Percentiles rank a stretch among this genome's conserved stretches.
Conservation (phyloP, 352 stramenopile species). For the Aphanomyces cochlioides region DNA sequence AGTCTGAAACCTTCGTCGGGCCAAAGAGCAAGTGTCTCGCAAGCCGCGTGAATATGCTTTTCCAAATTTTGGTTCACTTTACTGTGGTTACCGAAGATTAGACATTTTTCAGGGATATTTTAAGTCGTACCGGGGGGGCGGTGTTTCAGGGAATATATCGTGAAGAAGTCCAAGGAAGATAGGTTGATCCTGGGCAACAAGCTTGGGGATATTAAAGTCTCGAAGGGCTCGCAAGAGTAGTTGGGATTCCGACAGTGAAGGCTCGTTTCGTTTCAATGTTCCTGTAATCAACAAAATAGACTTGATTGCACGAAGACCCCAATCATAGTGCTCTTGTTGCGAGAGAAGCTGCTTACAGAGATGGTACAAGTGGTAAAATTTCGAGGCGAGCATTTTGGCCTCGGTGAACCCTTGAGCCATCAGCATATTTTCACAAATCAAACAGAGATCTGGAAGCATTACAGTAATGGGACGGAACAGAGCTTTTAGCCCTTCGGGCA, state of each 20-base stretch:
- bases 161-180: conserved; percentile 92
- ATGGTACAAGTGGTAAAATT: conserved; percentile 94
- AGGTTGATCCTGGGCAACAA: conserved; percentile 90
- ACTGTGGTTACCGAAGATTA: conserved; percentile 3
- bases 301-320: conserved; percentile 93
- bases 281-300: conserved; percentile 92
- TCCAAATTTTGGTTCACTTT: conserved; percentile 90
- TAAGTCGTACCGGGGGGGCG: conserved; percentile 53
- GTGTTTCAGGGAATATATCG: conserved; percentile 91
- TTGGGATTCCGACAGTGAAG: conserved; percentile 88
- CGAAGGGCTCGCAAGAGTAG: conserved; percentile 93
- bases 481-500: conserved; percentile 93
- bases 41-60: conserved; percentile 87
- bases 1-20: conserved; percentile 91
- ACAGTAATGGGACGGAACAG: conserved; percentile 95
- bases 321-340: conserved; percentile 96
- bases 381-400: conserved; percentile 89
- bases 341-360: conserved; percentile 90
- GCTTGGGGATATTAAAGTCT: conserved; percentile 96
- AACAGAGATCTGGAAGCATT: conserved; percentile 93
- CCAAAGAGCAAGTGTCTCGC: conserved; percentile 81
- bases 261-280: conserved; percentile 89
- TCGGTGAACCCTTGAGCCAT: conserved; percentile 94
- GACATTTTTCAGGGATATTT: not conserved
- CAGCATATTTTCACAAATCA: conserved; percentile 97